Conservation (phyloP, 495 filamentous ascomycete genomes). For the Aspergillus wentii region DNA sequence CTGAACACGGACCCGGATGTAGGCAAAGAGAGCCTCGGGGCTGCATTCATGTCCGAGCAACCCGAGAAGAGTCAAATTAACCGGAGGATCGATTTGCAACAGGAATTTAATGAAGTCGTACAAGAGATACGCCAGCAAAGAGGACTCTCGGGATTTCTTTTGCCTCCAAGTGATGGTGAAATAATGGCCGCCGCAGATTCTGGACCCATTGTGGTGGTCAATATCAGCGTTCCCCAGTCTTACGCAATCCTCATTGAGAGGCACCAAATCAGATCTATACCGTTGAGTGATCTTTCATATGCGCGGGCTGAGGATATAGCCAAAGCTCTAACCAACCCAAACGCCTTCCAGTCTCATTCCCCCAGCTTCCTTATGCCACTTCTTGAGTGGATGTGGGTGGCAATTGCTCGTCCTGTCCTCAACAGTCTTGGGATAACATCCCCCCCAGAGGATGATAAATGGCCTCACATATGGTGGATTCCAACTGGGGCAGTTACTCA, state of each 20-base stretch:
- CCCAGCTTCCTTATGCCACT: not conserved
- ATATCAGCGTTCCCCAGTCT: not conserved
- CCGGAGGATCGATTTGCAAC: not conserved
- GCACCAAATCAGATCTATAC: not conserved
- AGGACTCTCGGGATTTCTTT: not conserved
- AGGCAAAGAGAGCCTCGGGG: not conserved
- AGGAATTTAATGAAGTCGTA: not conserved
- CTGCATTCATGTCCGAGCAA: no score
- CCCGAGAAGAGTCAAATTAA: not conserved
- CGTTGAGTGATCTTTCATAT: not conserved
- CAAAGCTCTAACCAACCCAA: not conserved
- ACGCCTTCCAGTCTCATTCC: not conserved
- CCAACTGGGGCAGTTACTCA: constrained; percentile 7
- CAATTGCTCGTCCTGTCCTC: constrained; percentile 3
- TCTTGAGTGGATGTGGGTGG: constrained; percentile 13
- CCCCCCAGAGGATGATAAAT: not conserved
- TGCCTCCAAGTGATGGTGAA: not conserved
- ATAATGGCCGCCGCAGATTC: not conserved
- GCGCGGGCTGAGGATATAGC: not conserved
- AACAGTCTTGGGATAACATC: constrained; percentile 3
- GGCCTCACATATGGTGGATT: constrained; percentile 18
- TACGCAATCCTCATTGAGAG: not conserved
- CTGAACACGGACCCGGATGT: not conserved
- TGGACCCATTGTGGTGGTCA: not conserved
- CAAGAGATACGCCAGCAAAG: not conserved